Base-by-base conservation (phyloP, 495 filamentous ascomycete species). In the Lophiostoma macrostomum region DNA sequence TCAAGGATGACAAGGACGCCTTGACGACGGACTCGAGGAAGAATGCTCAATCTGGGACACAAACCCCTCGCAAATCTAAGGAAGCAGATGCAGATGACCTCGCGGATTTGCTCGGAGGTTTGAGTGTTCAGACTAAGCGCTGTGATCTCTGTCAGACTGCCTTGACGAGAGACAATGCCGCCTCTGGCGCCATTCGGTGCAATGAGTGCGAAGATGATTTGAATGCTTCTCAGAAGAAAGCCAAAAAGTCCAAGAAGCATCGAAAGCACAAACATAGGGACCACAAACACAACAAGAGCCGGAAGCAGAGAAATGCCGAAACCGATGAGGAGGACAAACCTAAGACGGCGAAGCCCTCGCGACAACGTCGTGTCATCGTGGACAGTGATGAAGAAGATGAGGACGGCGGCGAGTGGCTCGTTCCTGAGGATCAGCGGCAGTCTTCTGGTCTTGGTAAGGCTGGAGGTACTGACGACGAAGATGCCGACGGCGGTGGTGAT, bases 121-220 rank as follows among this genome's bases (percentile, higher is more conserved):
- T 97, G 53, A 87, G 80, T 50, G 85, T 98, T 44, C 76, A 85
- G 64, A 74, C 82, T 0, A 93, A 84, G 72, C 84, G 87, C 49
- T 98, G 93, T 60, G 91, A 96, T 53, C 82, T 95, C 56, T 98
- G 93, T 61, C 81, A 90, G 62, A 76, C 76, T 37, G 79, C 86
- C 7, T 73, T 97, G 18, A 79, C 74, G 19, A 72, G 71, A 36
- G 72, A 76, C 4, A 83, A 87, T 48, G 69, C 75, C 3, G 68
- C 70, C 13, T 70, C 62, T 12, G 86, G 86, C 5, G 73, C 78
- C 13, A 77, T 81, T 53, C 77, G 85, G 47, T 95, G 90, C 67
- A 69, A 64, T 19, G 86, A 86, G 32, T 95, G 90, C 63, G 81
- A 85, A 41, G 72, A 74, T 30, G 85, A 91, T 65, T 69, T 94